Conservation (phyloP, 176 grass and related monocot genomes). For the Carex myosuroides region DNA sequence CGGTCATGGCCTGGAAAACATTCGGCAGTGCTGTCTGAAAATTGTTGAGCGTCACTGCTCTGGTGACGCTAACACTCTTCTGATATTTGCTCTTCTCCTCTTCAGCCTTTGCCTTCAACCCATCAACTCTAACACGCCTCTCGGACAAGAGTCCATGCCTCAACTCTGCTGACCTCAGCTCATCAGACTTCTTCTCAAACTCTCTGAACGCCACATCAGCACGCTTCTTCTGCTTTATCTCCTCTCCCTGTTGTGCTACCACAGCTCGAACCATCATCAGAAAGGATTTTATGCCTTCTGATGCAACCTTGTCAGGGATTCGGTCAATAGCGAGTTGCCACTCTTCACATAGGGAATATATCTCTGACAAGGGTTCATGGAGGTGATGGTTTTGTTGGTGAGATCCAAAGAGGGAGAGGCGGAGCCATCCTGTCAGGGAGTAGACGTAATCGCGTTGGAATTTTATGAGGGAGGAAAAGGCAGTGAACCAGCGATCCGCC, state of each 20-base stretch:
- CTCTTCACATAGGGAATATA: conserved; percentile 82
- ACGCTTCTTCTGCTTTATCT: conserved; percentile 83
- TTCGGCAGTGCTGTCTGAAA: conserved; percentile 89
- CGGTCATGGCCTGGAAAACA: conserved; percentile 92
- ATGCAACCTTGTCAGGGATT: conserved; percentile 92
- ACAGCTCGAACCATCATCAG: conserved; percentile 66
- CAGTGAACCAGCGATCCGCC: conserved; percentile 86
- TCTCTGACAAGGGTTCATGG: conserved; percentile 55
- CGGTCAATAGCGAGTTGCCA: conserved; percentile 91
- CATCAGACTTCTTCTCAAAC: conserved; percentile 70
- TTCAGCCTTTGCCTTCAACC: conserved; percentile 53
- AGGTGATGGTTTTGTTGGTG: conserved; percentile 53
- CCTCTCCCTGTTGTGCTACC: conserved; percentile 73
- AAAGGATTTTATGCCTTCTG: conserved; percentile 94
- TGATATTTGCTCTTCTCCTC: conserved; percentile 97
- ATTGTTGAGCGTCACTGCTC: conserved; percentile 95
- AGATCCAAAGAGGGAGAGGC: conserved; percentile 78
- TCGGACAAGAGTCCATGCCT: conserved; percentile 50
- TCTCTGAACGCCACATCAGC: conserved; percentile 74
- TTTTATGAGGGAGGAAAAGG: conserved; percentile 78
- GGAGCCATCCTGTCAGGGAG: conserved; percentile 85
- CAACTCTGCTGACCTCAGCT: conserved; percentile 57
- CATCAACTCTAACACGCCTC: conserved; percentile 68
- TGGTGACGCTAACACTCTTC: conserved; percentile 80
- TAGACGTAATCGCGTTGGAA: conserved; percentile 89